Percentiles rank a stretch among this genome's conserved stretches.
phyloP scores from a whole-genome alignment of 805 yeast genomes.

The Blastobotrys muscicola region DNA sequence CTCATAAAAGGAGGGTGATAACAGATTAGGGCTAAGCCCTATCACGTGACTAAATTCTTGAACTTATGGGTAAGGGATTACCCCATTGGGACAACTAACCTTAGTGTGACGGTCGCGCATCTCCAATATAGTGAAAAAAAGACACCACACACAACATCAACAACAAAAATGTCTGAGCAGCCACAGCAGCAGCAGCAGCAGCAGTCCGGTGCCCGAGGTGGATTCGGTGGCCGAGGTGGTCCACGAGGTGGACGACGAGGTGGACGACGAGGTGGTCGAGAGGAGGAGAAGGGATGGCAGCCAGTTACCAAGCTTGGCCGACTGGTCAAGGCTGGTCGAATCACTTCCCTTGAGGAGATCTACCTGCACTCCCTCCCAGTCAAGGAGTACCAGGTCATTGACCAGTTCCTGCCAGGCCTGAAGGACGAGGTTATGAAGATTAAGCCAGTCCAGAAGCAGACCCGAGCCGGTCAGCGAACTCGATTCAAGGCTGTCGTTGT shows the following conservation, averaged over 20 bases:
- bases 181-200: conserved; percentile 7
- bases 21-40: no score
- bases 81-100: no score
- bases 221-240: conserved; percentile 30
- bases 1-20: no score
- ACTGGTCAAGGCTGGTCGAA: conserved; percentile 98
- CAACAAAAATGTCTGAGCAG: conserved; percentile 25
- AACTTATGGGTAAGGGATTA: no score
- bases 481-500: conserved; percentile 99
- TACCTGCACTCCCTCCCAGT: conserved; percentile 99
- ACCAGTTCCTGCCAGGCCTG: conserved; percentile 88
- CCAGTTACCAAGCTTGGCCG: conserved; percentile 99
- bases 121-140: no score
- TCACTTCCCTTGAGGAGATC: conserved; percentile 93
- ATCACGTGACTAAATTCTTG: no score
- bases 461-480: conserved; percentile 99
- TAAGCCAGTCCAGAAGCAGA: conserved; percentile 99
- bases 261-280: conserved; percentile 70
- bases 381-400: conserved; percentile 99
- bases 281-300: conserved; percentile 98
- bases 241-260: conserved; percentile 44
- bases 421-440: conserved; percentile 99
- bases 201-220: conserved; percentile 23
- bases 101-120: no score
- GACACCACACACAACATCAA: background rate